A percentile compares a stretch with the other conserved stretches of the same genome.
Evolutionary conservation across 257 asterid species (phyloP).

Genomic region (Solanum sitiens): DNA sequence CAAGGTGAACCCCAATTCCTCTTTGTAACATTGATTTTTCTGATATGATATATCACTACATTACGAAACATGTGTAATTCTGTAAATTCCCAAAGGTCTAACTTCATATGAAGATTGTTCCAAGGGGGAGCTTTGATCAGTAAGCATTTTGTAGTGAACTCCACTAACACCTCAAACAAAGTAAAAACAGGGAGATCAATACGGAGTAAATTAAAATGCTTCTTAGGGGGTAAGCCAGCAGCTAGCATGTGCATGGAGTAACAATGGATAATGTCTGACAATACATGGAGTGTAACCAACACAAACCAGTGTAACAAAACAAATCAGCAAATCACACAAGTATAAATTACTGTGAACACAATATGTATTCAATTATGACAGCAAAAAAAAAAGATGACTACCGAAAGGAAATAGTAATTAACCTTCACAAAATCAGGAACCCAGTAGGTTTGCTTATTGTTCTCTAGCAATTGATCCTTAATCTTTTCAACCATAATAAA

Average conservation of each 20-base stretch:
- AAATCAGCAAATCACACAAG: background rate
- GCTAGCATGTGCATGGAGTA: background rate
- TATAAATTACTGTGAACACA: background rate
- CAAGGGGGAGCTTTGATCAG: background rate
- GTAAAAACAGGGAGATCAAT: background rate
- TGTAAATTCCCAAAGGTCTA: background rate
- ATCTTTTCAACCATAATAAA: constrained; percentile 93
- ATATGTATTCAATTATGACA: background rate
- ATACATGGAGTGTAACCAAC: background rate
- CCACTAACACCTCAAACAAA: background rate
- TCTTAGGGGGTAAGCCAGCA: background rate
- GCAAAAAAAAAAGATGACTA: background rate
- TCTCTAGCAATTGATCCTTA: constrained; percentile 83
- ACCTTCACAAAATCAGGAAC: constrained; percentile 95
- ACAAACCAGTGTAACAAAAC: background rate
- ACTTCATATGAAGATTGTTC: background rate
- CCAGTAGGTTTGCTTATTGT: constrained; percentile 85
- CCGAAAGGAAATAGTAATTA: constrained; percentile 2
- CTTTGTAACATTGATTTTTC: background rate
- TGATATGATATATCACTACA: background rate
- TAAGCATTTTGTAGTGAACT: background rate
- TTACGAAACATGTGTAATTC: background rate
- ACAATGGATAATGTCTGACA: background rate
- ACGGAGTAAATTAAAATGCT: background rate
- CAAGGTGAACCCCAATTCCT: background rate